Percentiles rank a stretch among this genome's conserved stretches.
phyloP scores from a whole-genome alignment of 2,329 filamentous ascomycete genomes.

The Aspergillus clavatus region DNA sequence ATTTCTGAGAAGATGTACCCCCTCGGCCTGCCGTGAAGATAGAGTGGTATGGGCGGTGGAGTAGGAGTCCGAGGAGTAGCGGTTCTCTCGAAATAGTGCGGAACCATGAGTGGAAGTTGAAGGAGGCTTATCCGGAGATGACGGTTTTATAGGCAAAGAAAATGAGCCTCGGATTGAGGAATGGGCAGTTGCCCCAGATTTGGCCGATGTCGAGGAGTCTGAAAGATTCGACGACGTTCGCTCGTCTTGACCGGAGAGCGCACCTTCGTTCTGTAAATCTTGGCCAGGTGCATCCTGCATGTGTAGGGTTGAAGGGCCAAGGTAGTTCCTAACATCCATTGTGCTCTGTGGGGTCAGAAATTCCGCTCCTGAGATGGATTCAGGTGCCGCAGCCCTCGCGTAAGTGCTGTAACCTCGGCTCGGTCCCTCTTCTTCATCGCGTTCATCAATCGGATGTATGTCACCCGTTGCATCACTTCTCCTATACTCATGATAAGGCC shows the following conservation, averaged over 20 bases:
- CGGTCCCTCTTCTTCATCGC: conserved; percentile 53
- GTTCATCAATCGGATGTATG: conserved; percentile 61
- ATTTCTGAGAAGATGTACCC: conserved; percentile 48
- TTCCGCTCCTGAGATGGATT: conserved; percentile 25
- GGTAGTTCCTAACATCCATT: conserved; percentile 17
- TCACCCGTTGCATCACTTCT: conserved; percentile 47
- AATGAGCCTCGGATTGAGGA: conserved; percentile 17
- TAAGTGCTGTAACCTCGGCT: neutral
- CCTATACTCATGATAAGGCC: conserved; percentile 47
- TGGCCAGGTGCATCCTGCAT: neutral
- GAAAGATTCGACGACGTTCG: conserved; percentile 54
- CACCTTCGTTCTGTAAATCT: conserved; percentile 22
- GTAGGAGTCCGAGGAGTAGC: conserved; percentile 47
- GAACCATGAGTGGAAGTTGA: conserved; percentile 17
- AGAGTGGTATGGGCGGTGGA: conserved; percentile 49
- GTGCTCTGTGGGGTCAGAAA: conserved; percentile 25
- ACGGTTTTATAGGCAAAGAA: conserved; percentile 19
- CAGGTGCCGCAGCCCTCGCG: conserved; percentile 12
- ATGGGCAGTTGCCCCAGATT: conserved; percentile 14
- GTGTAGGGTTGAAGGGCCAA: neutral
- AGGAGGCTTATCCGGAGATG: conserved; percentile 22
- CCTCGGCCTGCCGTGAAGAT: conserved; percentile 48
- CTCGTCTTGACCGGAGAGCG: conserved; percentile 50
- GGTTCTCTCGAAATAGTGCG: conserved; percentile 29
- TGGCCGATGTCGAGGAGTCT: conserved; percentile 42